phyloP scores from a whole-genome alignment of 192 early-diverging fungal species.

The Pecoramyces ruminantium region DNA sequence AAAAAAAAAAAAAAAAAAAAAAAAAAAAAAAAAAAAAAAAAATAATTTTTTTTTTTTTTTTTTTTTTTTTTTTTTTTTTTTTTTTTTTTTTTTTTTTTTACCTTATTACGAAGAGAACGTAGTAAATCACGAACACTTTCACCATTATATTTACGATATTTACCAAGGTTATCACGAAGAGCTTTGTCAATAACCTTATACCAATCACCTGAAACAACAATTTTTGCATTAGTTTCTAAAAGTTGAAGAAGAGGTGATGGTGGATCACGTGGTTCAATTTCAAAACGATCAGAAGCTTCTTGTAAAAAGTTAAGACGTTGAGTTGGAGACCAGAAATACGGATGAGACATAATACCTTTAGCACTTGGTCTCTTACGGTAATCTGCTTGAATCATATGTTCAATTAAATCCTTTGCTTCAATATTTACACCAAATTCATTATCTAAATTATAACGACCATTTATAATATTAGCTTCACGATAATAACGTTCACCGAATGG shows the following conservation, averaged over 20 bases:
- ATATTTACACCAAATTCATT: constrained; percentile 43
- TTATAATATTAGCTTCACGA: constrained; percentile 80
- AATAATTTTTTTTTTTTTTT: not conserved
- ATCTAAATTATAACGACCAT: constrained; percentile 50
- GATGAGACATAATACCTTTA: constrained; percentile 61
- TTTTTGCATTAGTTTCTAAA: constrained; percentile 39
- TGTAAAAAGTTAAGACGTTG: constrained; percentile 77
- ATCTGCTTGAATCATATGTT: constrained; percentile 67
- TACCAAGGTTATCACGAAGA: constrained; percentile 64
- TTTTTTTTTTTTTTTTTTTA: constrained; percentile 8
- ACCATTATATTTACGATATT: constrained; percentile 86
- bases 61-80: no score
- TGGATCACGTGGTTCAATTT: constrained; percentile 64
- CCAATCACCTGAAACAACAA: constrained; percentile 62
- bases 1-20: not conserved
- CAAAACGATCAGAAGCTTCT: constrained; percentile 88
- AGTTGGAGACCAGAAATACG: constrained; percentile 84
- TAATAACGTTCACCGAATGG: constrained; percentile 87
- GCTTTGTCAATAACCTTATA: constrained; percentile 48
- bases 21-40: no score
- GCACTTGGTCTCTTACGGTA: constrained; percentile 48
- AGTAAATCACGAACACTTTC: constrained; percentile 67
- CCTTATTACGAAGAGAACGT: constrained; percentile 84
- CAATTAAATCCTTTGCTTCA: constrained; percentile 80
- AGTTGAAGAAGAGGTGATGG: constrained; percentile 41